These are phyloP conservation scores for Colletotrichum orchidophilum DNA, from an alignment of 2,329 filamentous ascomycete species.

Conservation along the genomic window DNA sequence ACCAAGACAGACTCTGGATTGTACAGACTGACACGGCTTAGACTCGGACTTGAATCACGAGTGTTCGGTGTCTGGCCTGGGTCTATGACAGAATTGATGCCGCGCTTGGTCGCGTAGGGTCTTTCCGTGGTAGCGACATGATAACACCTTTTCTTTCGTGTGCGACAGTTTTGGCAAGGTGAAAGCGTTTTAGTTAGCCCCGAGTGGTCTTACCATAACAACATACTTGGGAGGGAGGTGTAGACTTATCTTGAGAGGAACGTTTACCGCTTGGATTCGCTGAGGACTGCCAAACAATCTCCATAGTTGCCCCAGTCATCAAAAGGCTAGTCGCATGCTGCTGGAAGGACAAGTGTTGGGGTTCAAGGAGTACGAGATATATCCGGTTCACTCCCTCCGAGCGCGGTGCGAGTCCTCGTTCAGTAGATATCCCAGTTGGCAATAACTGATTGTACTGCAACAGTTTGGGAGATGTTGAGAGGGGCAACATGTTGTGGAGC, in stretches of 20 bases:
- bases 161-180: constrained; percentile 35
- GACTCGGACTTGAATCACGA: constrained; percentile 21
- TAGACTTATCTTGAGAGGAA: not conserved
- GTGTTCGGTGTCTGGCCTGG: not conserved
- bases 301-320: not conserved
- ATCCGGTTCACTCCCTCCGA: too few relatives aligned
- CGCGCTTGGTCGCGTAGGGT: not conserved
- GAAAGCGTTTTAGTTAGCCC: not conserved
- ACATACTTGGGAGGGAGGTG: too few relatives aligned
- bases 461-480: not conserved
- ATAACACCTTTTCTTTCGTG: constrained; percentile 36
- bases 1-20: constrained; percentile 35
- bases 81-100: not conserved
- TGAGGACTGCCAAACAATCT: constrained; percentile 1
- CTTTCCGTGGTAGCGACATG: constrained; percentile 8
- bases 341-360: not conserved
- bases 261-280: not conserved
- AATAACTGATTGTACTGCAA: too few relatives aligned
- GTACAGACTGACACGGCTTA: constrained; percentile 33
- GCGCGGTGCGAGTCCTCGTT: too few relatives aligned
- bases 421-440: too few relatives aligned
- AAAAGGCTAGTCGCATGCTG: not conserved
- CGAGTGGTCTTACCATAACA: too few relatives aligned
- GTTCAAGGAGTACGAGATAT: not conserved
- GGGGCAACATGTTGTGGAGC: too few relatives aligned